Percentiles rank a stretch among this genome's conserved stretches.
These are phyloP conservation scores for Tulasnella sp. DNA, from an alignment of 768 basidiomycete genomes.

Conservation along the genomic window DNA sequence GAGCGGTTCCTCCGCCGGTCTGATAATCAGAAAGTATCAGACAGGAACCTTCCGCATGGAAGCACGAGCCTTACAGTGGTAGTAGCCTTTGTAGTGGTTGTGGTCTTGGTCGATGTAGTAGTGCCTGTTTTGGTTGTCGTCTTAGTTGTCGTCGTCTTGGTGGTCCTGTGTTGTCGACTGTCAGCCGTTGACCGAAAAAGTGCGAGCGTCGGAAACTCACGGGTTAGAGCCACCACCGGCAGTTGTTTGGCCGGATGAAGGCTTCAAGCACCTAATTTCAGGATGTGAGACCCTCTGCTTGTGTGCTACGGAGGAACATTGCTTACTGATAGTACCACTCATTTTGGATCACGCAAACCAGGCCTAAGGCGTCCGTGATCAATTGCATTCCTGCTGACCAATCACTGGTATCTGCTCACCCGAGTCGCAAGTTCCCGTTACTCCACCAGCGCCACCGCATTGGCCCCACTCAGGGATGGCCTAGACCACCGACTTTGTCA, in stretches of 20 bases:
- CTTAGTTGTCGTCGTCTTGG: neutral
- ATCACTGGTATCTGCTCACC: neutral
- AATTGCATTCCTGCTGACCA: neutral
- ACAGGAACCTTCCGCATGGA: neutral
- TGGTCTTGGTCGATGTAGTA: neutral
- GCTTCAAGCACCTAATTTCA: neutral
- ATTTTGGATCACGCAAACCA: neutral
- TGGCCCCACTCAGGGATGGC: neutral
- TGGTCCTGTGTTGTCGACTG: neutral
- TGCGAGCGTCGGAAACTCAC: neutral
- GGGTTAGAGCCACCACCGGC: neutral
- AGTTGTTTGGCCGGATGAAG: neutral
- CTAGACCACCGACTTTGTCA: neutral
- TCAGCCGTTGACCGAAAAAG: neutral
- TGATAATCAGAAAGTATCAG: neutral
- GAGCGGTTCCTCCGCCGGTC: conserved; percentile 1
- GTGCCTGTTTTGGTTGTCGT: neutral
- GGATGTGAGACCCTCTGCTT: neutral
- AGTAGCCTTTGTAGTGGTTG: neutral
- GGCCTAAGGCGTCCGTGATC: neutral
- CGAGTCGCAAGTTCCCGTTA: neutral
- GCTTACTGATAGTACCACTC: neutral
- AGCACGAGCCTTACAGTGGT: neutral
- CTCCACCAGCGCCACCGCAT: neutral
- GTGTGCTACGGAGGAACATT: neutral